phyloP scores from a whole-genome alignment of 1,284 basidiomycete genomes.

The Dichomitus squalens region DNA sequence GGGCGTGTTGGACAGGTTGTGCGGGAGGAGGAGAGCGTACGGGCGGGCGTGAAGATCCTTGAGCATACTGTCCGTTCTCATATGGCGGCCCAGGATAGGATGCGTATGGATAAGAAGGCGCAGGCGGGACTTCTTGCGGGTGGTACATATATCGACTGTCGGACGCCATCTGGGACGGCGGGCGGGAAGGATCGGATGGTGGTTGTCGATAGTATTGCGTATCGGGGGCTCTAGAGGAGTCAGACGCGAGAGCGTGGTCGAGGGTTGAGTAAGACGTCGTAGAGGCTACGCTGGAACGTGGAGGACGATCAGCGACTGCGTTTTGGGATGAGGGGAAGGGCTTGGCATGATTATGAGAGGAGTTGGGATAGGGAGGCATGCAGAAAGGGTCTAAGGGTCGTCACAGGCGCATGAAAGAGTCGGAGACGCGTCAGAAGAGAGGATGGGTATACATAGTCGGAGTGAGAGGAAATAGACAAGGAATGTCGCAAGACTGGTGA shows the following conservation, averaged over 20 bases:
- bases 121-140: slow-evolving; percentile 35
- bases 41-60: slow-evolving; percentile 38
- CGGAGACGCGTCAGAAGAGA: slow-evolving; percentile 9
- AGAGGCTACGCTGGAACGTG: slow-evolving; percentile 24
- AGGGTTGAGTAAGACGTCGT: slow-evolving; percentile 35
- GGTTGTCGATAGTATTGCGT: slow-evolving; percentile 17
- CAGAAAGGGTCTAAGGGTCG: slow-evolving; percentile 12
- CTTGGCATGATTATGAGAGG: slow-evolving; percentile 30
- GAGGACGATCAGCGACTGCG: slow-evolving; percentile 25
- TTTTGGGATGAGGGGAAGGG: slow-evolving; percentile 27
- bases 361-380: slow-evolving; percentile 31
- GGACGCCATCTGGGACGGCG: slow-evolving; percentile 46
- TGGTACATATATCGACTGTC: slow-evolving; percentile 62
- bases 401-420: slow-evolving; percentile 9
- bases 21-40: slow-evolving; percentile 44
- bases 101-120: slow-evolving; percentile 48
- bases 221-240: slow-evolving; percentile 24
- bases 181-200: slow-evolving; percentile 7
- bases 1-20: slow-evolving; percentile 35
- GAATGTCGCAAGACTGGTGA: slow-evolving; percentile 16
- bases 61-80: slow-evolving; percentile 40
- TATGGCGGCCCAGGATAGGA: slow-evolving; percentile 41
- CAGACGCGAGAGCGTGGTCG: slow-evolving; percentile 33
- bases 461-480: slow-evolving; percentile 4
- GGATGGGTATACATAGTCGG: slow-evolving; percentile 4